Base-by-base conservation (phyloP, 345 rosid genomes). In the Linum tenue region DNA sequence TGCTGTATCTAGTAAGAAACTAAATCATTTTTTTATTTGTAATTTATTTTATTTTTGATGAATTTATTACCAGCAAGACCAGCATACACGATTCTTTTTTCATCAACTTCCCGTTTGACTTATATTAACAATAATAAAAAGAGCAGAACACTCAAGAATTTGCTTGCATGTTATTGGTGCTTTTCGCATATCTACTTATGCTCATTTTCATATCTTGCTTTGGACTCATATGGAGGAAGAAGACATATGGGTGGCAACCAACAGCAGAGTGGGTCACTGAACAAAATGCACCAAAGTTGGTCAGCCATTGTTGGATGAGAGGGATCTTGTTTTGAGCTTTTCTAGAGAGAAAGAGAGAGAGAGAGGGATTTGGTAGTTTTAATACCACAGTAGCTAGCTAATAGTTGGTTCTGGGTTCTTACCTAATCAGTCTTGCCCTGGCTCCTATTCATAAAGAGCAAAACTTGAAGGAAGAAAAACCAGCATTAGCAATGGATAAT, bases 1-100 rank as follows among this genome's bases (percentile, higher is more conserved):
- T 79, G 83, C 67, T 60, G 66, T 66, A 76, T 72, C 83, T 82
- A 82, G 79, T 70, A 72, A 72, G 71, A 77, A 77, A 76, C 75
- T 74, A 70, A 74, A 70, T 68, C 60, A 22, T 22, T 22, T 60
- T 69, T 67, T 43, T 51, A 64, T 64, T 59, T 70, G 55, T 51
- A 39, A 12, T 31, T 6, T 62, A 59, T 62, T 65, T 69, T 44
- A 63, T 42, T 53, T 39, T 67, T 43, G 0, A 41, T 42, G 59
- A 64, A 39, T 3, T 59, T 2, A 5, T 39, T 58, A 22, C 31
- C 31, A 22, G 31, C 31, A 22, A 22, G 31, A 22, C 31, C 31
- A 22, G 31, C 31, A 22, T 22, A 22, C 31, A 22, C 31, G 31
- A 22, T 22, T 22, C 31, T 22, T 22, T 22, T 22, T 22, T 22